Evolutionary conservation across 192 early-diverging fungal species (phyloP).

Genomic region (Coemansia umbellata): DNA sequence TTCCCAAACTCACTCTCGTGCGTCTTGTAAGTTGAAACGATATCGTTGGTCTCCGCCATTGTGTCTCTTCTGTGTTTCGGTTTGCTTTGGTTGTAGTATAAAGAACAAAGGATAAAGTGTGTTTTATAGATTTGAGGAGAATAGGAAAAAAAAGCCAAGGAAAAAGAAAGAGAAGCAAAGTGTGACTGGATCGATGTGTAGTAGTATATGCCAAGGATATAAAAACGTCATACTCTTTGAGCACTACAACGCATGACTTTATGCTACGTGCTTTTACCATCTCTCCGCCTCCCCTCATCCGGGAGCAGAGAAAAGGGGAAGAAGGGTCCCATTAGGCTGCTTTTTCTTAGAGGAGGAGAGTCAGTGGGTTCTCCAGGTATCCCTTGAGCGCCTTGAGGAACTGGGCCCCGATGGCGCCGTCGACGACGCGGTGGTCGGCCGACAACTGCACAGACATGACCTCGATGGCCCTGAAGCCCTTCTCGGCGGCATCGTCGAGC

Average conservation of each 20-base stretch:
- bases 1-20: conserved; percentile 8
- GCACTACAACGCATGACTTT: too few relatives aligned
- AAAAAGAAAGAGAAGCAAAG: too few relatives aligned
- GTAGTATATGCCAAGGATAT: too few relatives aligned
- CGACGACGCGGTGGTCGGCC: conserved; percentile 92
- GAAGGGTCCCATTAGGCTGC: neutral
- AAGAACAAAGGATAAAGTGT: neutral
- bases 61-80: neutral
- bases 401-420: conserved; percentile 89
- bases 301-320: neutral
- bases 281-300: too few relatives aligned
- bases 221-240: too few relatives aligned
- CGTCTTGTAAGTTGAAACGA: conserved; percentile 7
- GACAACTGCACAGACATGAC: conserved; percentile 86
- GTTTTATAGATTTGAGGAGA: too few relatives aligned
- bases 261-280: too few relatives aligned
- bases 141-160: too few relatives aligned
- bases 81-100: neutral
- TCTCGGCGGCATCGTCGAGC: conserved; percentile 56
- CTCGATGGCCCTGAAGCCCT: conserved; percentile 66
- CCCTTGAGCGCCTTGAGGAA: conserved; percentile 86
- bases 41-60: neutral
- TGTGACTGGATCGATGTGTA: too few relatives aligned
- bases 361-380: conserved; percentile 93
- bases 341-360: conserved; percentile 76